Base-by-base conservation (phyloP, 202 grass and related monocot species). In the Carex arenaria region DNA sequence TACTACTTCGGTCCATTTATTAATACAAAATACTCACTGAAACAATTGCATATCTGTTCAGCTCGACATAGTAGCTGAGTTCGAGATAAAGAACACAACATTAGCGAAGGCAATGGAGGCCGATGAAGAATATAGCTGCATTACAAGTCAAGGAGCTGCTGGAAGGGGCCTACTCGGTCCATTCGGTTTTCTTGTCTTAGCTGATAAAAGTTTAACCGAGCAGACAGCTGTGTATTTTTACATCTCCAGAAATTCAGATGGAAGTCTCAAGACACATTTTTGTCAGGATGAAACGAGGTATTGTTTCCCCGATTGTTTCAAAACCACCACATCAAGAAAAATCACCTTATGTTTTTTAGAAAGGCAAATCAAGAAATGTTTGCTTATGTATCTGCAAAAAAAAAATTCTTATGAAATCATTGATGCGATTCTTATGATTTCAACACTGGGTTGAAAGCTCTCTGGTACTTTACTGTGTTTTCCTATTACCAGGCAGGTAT, bases 161-260 rank as follows among this genome's bases (percentile, higher is more conserved):
- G 30, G 3, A 10, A 72, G 87, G 0, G 95, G 95, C 12, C 59
- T 84, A 2, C 84, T 94, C 0, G 95, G 95, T 3, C 92, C 90
- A 14, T 97, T 97, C 19, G 95, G 95, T 1, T 84, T 97, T 3
- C 90, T 94, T 13, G 92, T 97, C 12, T 80, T 94, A 14, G 84
- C 94, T 22, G 87, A 94, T 51, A 61, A 57, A 54, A 80, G 8
- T 83, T 79, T 68, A 0, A 22, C 15, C 8, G 92, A 98, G 80
- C 86, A 94, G 87, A 98, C 95, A 0, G 89, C 92, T 17, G 92
- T 91, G 26, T 98, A 98, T 73, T 98, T 94, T 79, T 98, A 93
- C 70, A 23, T 94, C 3, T 82, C 90, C 31, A 94, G 78, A 80
- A 83, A 82, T 13, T 71, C 75, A 0, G 84, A 98, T 69, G 90